These are phyloP conservation scores for Saccharomyces hybrid DNA, from an alignment of 1,139 yeast species.

Conservation along the genomic window DNA sequence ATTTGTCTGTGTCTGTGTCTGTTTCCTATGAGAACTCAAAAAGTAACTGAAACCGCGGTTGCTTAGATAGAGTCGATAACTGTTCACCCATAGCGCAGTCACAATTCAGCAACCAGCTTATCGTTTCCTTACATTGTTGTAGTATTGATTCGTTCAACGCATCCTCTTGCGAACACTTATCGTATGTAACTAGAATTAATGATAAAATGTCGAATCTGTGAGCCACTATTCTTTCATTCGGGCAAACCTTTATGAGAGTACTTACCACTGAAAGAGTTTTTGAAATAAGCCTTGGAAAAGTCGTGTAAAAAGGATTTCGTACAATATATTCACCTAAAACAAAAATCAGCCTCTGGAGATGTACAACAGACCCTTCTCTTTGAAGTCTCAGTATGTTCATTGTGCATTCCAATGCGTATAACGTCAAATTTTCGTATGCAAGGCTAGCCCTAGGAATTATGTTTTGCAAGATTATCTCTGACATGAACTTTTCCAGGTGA, in stretches of 20 bases:
- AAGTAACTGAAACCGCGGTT: neutral
- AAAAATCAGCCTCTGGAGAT: constrained; percentile 23
- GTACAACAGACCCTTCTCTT: constrained; percentile 10
- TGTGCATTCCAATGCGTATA: constrained; percentile 9
- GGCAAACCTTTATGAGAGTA: constrained; percentile 9
- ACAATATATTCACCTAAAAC: constrained; percentile 25
- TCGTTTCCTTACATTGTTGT: neutral
- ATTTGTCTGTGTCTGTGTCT: neutral
- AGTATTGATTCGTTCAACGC: neutral
- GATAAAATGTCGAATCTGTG: constrained; percentile 26
- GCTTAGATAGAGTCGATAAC: neutral
- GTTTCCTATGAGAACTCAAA: neutral
- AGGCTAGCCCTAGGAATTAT: constrained; percentile 23
- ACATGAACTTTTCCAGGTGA: constrained; percentile 14
- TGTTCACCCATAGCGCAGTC: neutral
- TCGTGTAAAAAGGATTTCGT: constrained; percentile 24
- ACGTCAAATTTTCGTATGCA: constrained; percentile 18
- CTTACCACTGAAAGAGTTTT: constrained; percentile 12
- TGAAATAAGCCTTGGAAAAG: constrained; percentile 12
- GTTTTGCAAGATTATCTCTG: constrained; percentile 22
- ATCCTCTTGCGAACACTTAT: constrained; percentile 25
- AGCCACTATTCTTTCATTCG: constrained; percentile 16
- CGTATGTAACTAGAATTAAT: constrained; percentile 15
- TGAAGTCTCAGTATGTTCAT: constrained; percentile 8
- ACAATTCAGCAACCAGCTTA: neutral